These are phyloP conservation scores for Aspergillus funiculosus DNA, from an alignment of 495 filamentous ascomycete species.

Conservation along the genomic window DNA sequence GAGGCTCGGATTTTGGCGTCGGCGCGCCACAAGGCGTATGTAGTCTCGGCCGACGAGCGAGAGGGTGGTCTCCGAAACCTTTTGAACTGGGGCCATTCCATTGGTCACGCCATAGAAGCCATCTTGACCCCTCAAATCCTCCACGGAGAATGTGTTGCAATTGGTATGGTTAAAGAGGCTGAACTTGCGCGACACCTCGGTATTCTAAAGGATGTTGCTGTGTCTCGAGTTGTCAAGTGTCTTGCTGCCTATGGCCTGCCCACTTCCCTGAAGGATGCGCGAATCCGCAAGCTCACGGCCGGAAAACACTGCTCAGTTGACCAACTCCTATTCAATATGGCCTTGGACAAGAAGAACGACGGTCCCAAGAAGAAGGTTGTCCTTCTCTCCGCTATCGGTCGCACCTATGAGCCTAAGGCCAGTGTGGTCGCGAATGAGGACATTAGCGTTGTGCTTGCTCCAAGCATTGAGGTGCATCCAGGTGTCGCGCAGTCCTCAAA, in stretches of 20 bases:
- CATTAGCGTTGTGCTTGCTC: constrained; percentile 77
- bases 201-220: constrained; percentile 77
- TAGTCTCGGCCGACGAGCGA: constrained; percentile 88
- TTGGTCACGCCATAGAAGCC: constrained; percentile 94
- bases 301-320: constrained; percentile 91
- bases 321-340: constrained; percentile 84
- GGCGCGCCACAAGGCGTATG: constrained; percentile 82
- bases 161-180: constrained; percentile 97
- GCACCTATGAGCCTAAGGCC: constrained; percentile 77
- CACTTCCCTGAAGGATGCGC: constrained; percentile 75
- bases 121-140: constrained; percentile 92
- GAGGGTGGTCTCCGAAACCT: constrained; percentile 93
- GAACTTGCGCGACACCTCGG: constrained; percentile 88
- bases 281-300: constrained; percentile 77
- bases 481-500: constrained; percentile 57
- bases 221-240: constrained; percentile 84
- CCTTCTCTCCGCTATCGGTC: constrained; percentile 86
- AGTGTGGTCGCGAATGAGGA: constrained; percentile 81
- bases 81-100: constrained; percentile 96
- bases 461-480: constrained; percentile 67
- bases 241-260: constrained; percentile 90
- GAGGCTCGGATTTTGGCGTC: constrained; percentile 86
- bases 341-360: constrained; percentile 97
- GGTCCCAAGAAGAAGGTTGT: constrained; percentile 94
- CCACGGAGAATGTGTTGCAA: constrained; percentile 91